A percentile compares a stretch with the other conserved stretches of the same genome.
Evolutionary conservation across 139 green algal genomes (phyloP).

Genomic region (Picochlorum sp.): DNA sequence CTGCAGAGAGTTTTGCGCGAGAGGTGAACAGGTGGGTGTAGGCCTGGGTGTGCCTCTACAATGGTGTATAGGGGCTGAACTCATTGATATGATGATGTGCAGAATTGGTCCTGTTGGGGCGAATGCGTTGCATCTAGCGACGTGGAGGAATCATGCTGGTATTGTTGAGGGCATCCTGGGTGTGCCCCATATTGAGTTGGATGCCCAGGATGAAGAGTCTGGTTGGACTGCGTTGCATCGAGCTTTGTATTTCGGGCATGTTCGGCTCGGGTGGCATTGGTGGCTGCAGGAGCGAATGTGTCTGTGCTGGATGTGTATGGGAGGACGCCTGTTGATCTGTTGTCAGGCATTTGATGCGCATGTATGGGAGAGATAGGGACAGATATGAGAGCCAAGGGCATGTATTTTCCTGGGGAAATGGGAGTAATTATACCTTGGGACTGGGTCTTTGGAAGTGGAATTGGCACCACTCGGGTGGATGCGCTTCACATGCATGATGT

Average conservation of each 20-base stretch:
- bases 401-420: slow-evolving; percentile 81
- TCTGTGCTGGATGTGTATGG: slow-evolving; percentile 32
- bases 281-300: slow-evolving; percentile 40
- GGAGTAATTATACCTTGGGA: slow-evolving; percentile 90
- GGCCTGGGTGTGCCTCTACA: no score
- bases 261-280: slow-evolving; percentile 49
- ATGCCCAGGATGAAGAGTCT: slow-evolving; percentile 52
- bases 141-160: slow-evolving; percentile 49
- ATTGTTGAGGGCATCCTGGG: slow-evolving; percentile 44
- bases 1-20: slow-evolving; percentile 5
- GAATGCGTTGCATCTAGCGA: slow-evolving; percentile 20
- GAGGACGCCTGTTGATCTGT: slow-evolving; percentile 54
- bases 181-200: slow-evolving; percentile 26
- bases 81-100: neutral
- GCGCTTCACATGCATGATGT: slow-evolving; percentile 35
- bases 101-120: slow-evolving; percentile 16
- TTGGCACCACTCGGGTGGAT: slow-evolving; percentile 51
- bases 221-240: slow-evolving; percentile 78
- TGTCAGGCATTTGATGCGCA: slow-evolving; percentile 44
- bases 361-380: slow-evolving; percentile 15
- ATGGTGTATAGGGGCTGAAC: no score
- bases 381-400: slow-evolving; percentile 14
- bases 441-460: slow-evolving; percentile 40
- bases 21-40: slow-evolving; percentile 6
- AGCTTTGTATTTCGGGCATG: slow-evolving; percentile 79